phyloP scores from a whole-genome alignment of 768 basidiomycete species.

The Hygrophoropsis aurantiaca region DNA sequence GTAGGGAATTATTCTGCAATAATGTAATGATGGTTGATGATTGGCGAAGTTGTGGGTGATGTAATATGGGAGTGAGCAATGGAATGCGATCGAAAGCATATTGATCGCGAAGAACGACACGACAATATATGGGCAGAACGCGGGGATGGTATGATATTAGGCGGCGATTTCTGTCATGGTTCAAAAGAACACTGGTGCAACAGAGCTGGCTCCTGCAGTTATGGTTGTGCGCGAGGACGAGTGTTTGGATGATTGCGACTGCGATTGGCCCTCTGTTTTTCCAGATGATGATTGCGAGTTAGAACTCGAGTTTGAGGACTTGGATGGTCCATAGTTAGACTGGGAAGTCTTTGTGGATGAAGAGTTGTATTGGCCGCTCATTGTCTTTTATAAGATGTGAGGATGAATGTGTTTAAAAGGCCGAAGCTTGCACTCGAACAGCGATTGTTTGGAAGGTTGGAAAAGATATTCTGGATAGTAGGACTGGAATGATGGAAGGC shows the following conservation, averaged over 20 bases:
- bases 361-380: conserved; percentile 25
- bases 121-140: background rate
- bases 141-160: background rate
- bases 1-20: background rate
- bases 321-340: conserved; percentile 16
- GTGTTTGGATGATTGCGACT: conserved; percentile 25
- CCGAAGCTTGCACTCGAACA: background rate
- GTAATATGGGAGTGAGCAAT: background rate
- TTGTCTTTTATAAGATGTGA: conserved; percentile 8
- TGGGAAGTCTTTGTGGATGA: conserved; percentile 14
- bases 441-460: background rate
- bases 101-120: background rate
- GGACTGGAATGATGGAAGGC: background rate
- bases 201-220: conserved; percentile 48
- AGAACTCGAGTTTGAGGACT: conserved; percentile 14
- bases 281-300: conserved; percentile 19
- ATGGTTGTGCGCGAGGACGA: conserved; percentile 36
- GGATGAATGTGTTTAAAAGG: conserved; percentile 5
- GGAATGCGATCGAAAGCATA: background rate
- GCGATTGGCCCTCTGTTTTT: conserved; percentile 16
- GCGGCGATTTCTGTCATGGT: conserved; percentile 6
- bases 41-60: background rate
- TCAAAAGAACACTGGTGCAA: conserved; percentile 63
- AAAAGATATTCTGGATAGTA: background rate
- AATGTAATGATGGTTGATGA: conserved; percentile 9